Conservation (phyloP, 2,329 filamentous ascomycete genomes). For the Colletotrichum simmondsii region DNA sequence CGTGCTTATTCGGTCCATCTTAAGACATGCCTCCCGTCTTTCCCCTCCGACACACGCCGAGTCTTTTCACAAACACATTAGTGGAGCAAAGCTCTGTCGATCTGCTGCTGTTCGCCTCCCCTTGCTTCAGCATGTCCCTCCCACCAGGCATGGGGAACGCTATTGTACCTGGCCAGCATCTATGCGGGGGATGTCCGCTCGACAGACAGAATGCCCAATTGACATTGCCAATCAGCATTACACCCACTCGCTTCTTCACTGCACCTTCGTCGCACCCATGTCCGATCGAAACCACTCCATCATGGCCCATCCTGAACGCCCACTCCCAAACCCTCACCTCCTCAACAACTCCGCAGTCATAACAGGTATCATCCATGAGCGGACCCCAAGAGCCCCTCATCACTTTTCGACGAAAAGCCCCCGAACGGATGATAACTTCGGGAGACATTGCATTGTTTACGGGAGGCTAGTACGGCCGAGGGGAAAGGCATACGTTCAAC, state of each 20-base stretch:
- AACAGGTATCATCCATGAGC: conserved; percentile 29
- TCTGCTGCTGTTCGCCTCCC: conserved; percentile 20
- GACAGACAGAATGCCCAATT: conserved; percentile 1
- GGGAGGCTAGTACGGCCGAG: conserved; percentile 3
- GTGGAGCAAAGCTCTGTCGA: conserved; percentile 21
- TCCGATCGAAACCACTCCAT: conserved; percentile 21
- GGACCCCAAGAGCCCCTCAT: conserved; percentile 1
- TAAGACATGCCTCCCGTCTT: conserved; percentile 22
- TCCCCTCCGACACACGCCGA: conserved; percentile 6
- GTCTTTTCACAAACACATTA: conserved; percentile 6
- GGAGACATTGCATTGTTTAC: conserved; percentile 2
- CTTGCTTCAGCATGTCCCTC: conserved; percentile 16
- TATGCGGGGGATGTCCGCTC: conserved; percentile 32
- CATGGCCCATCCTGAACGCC: conserved; percentile 12
- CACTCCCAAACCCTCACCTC: conserved; percentile 5
- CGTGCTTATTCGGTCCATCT: conserved; percentile 23
- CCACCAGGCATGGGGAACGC: conserved; percentile 25
- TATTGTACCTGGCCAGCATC: conserved; percentile 19
- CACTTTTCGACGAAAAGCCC: background rate
- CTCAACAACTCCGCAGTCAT: conserved; percentile 15
- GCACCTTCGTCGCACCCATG: conserved; percentile 28
- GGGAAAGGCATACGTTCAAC: background rate
- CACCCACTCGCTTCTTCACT: background rate
- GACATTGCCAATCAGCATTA: conserved; percentile 1
- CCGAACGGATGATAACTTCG: background rate